These are phyloP conservation scores for Saturnispora quitensis DNA, from an alignment of 805 yeast genomes.

Conservation along the genomic window DNA sequence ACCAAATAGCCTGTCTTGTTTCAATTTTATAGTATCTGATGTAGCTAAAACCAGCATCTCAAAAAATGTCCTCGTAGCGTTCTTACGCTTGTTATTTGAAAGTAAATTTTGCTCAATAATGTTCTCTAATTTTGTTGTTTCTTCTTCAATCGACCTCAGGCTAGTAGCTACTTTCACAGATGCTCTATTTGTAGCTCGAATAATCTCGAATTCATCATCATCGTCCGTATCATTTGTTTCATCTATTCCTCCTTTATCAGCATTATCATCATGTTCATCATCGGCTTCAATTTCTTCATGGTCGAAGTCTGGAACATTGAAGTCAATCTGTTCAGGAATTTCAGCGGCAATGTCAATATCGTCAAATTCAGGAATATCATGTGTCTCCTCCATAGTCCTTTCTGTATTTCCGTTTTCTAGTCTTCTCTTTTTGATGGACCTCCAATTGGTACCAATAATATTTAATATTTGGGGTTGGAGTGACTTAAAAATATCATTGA, in stretches of 20 bases:
- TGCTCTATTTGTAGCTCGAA: constrained; percentile 31
- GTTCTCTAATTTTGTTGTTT: constrained; percentile 29
- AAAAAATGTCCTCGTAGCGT: constrained; percentile 69
- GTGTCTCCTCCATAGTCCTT: neutral
- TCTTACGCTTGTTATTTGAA: constrained; percentile 36
- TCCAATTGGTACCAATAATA: constrained; percentile 13
- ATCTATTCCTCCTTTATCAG: constrained; percentile 9
- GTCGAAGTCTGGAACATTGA: neutral
- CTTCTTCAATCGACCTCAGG: constrained; percentile 17
- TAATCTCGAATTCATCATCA: constrained; percentile 13
- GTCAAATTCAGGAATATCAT: neutral
- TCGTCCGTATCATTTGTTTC: constrained; percentile 2
- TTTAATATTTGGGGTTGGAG: constrained; percentile 9
- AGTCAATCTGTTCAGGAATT: neutral
- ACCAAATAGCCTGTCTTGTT: constrained; percentile 54
- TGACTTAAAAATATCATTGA: constrained; percentile 3
- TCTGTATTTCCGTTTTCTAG: constrained; percentile 1
- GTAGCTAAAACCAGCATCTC: constrained; percentile 78
- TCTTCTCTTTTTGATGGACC: constrained; percentile 12
- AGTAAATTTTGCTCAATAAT: constrained; percentile 26
- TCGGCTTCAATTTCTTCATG: neutral
- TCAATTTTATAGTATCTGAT: constrained; percentile 53
- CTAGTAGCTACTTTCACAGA: constrained; percentile 49
- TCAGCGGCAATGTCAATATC: constrained; percentile 1
- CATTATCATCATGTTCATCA: constrained; percentile 16